Percentiles rank a stretch among this genome's conserved stretches.
These are phyloP conservation scores for Viridothelium virens DNA, from an alignment of 495 filamentous ascomycete species.

Conservation along the genomic window DNA sequence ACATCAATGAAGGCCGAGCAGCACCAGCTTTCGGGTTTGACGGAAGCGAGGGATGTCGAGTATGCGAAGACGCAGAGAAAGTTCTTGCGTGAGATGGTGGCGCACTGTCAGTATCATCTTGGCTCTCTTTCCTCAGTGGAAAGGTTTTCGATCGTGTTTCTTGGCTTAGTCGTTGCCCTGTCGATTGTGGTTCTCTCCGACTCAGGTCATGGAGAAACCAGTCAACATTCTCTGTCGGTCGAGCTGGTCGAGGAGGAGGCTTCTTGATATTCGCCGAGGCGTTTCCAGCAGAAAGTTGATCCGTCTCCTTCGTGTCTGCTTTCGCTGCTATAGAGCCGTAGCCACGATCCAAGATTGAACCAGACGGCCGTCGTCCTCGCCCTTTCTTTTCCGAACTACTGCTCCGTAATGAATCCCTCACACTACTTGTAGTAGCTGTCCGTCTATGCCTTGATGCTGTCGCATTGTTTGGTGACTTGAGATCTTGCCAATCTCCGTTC, in stretches of 20 bases:
- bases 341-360: background rate
- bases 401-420: slow-evolving; percentile 24
- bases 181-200: slow-evolving; percentile 17
- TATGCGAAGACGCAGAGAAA: slow-evolving; percentile 18
- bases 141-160: slow-evolving; percentile 26
- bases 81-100: slow-evolving; percentile 15
- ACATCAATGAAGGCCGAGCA: background rate
- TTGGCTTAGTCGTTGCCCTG: slow-evolving; percentile 14
- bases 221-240: slow-evolving; percentile 28
- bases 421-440: slow-evolving; percentile 23
- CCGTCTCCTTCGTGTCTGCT: background rate
- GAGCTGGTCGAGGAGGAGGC: slow-evolving; percentile 20
- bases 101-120: slow-evolving; percentile 15
- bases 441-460: slow-evolving; percentile 37
- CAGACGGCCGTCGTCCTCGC: background rate
- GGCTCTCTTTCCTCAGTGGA: slow-evolving; percentile 27
- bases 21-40: slow-evolving; percentile 7
- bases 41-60: slow-evolving; percentile 18
- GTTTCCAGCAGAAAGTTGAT: background rate
- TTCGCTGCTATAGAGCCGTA: slow-evolving; percentile 15
- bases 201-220: slow-evolving; percentile 29
- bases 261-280: slow-evolving; percentile 14
- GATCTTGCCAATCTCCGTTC: slow-evolving; percentile 6
- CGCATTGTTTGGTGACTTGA: slow-evolving; percentile 26
- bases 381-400: slow-evolving; percentile 19